Conservation (phyloP, 2,329 filamentous ascomycete genomes). For the Aureobasidium zeae region DNA sequence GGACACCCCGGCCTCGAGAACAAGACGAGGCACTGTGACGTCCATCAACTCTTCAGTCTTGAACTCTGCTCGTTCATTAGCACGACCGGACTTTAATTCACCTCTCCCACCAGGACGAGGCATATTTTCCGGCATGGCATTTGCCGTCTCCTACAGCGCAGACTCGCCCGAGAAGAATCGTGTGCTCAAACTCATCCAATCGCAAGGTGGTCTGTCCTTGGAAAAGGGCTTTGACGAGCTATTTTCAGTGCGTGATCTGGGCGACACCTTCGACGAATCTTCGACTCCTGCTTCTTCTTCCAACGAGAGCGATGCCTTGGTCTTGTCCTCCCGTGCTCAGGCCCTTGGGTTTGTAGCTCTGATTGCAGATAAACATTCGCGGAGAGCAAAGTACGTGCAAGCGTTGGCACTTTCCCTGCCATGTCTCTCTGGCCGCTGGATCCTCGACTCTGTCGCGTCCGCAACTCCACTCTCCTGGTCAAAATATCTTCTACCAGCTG, state of each 20-base stretch:
- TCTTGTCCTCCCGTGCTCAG: conserved; percentile 44
- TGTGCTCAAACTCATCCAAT: conserved; percentile 54
- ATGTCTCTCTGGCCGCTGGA: conserved; percentile 75
- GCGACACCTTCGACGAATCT: not conserved
- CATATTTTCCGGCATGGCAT: conserved; percentile 73
- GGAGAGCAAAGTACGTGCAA: conserved; percentile 88
- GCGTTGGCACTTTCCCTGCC: conserved; percentile 83
- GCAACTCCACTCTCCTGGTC: conserved; percentile 60
- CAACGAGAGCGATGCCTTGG: conserved; percentile 1
- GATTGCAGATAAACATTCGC: conserved; percentile 75
- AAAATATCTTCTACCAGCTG: conserved; percentile 76
- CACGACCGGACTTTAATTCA: conserved; percentile 13
- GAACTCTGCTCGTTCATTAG: conserved; percentile 2
- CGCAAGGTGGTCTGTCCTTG: conserved; percentile 64
- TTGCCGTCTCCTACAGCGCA: conserved; percentile 64
- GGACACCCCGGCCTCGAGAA: conserved; percentile 41
- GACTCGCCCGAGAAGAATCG: conserved; percentile 40
- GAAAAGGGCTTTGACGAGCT: conserved; percentile 70
- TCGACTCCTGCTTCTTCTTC: not conserved
- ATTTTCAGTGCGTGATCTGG: conserved; percentile 47
- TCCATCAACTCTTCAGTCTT: conserved; percentile 7
- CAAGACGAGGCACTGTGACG: conserved; percentile 30
- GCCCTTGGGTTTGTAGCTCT: conserved; percentile 70
- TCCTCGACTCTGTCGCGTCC: conserved; percentile 59
- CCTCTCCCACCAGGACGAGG: conserved; percentile 26